phyloP scores from a whole-genome alignment of 2,329 filamentous ascomycete genomes.

The Chaetoscypha palmicola region DNA sequence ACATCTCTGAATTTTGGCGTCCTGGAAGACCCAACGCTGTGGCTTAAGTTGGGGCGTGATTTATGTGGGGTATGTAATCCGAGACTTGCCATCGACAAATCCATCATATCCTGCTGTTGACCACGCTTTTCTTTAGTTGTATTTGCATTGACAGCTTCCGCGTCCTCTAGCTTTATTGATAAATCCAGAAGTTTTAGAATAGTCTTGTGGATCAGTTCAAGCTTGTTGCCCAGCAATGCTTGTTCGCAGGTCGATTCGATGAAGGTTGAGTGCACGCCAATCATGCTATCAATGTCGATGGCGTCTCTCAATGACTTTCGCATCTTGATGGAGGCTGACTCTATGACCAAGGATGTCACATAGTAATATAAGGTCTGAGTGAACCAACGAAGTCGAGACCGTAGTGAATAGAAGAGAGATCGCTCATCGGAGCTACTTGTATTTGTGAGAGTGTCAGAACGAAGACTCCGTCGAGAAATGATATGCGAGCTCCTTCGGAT shows the following conservation, averaged over 20 bases:
- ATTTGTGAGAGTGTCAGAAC: slow-evolving; percentile 35
- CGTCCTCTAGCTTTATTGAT: slow-evolving; percentile 60
- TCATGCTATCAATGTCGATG: slow-evolving; percentile 75
- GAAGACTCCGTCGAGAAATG: slow-evolving; percentile 49
- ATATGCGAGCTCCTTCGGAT: slow-evolving; percentile 62
- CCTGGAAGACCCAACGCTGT: neutral
- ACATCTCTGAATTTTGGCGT: slow-evolving; percentile 22
- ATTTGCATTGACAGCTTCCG: slow-evolving; percentile 37
- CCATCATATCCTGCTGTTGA: slow-evolving; percentile 26
- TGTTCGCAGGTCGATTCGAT: slow-evolving; percentile 57
- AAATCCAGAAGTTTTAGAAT: slow-evolving; percentile 74
- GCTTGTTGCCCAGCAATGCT: slow-evolving; percentile 59
- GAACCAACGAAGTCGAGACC: slow-evolving; percentile 71
- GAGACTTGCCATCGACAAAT: slow-evolving; percentile 28
- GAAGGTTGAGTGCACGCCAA: slow-evolving; percentile 58
- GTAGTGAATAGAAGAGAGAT: slow-evolving; percentile 51
- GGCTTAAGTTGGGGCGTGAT: slow-evolving; percentile 14
- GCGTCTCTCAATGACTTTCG: slow-evolving; percentile 49
- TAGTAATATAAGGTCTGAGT: slow-evolving; percentile 68
- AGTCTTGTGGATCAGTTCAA: slow-evolving; percentile 64
- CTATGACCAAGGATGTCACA: slow-evolving; percentile 65
- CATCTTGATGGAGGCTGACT: slow-evolving; percentile 52
- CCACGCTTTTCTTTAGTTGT: slow-evolving; percentile 17
- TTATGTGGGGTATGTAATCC: slow-evolving; percentile 27
- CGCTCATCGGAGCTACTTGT: slow-evolving; percentile 37